Evolutionary conservation across 768 basidiomycete species (phyloP), one percentile per base, ranked within the genome.

Genomic region (Rhizopogon sp.): DNA sequence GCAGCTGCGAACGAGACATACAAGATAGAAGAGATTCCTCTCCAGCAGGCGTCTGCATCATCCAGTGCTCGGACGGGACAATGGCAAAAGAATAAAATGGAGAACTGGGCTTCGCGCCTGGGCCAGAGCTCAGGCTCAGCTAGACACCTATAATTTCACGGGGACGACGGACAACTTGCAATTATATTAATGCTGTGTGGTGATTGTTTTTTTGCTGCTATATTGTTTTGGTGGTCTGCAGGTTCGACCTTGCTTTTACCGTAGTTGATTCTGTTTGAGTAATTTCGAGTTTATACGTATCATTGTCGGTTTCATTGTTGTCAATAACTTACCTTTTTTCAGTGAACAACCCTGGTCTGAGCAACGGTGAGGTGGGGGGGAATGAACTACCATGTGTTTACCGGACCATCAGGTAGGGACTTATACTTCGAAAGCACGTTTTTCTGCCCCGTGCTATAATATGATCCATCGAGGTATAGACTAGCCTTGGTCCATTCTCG

Each of bases 41-140:
- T 42, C 41, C 66, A 66, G 52, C 58, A 60, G 57, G 33, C 65
- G 25, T 54, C 65, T 47, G 61, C 37, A 53, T 65, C 62, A 53
- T 66, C 67, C 60, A 64, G 57, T 61, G 65, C 67, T 56, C 44
- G 63, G 45, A 68, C 39, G 9, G 55, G 64, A 29, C 68, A 62
- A 39, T 68, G 68, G 68, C 70, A 68, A 50, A 71, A 69, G 63
- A 35, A 17, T 50, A 50, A 33, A 8, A 66, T 71, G 70, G 68
- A 70, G 61, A 70, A 54, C 43, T 70, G 68, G 68, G 59, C 67
- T 39, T 50, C 68, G 14, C 57, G 70, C 37, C 66, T 54, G 0
- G 60, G 68, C 3, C 66, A 70, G 52, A 71, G 43, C 53, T 66
- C 70, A 37, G 64, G 68, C 29, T 70, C 68, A 10, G 44, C 70